phyloP scores from a whole-genome alignment of 1,284 basidiomycete species.

The Albatrellus sp. region DNA sequence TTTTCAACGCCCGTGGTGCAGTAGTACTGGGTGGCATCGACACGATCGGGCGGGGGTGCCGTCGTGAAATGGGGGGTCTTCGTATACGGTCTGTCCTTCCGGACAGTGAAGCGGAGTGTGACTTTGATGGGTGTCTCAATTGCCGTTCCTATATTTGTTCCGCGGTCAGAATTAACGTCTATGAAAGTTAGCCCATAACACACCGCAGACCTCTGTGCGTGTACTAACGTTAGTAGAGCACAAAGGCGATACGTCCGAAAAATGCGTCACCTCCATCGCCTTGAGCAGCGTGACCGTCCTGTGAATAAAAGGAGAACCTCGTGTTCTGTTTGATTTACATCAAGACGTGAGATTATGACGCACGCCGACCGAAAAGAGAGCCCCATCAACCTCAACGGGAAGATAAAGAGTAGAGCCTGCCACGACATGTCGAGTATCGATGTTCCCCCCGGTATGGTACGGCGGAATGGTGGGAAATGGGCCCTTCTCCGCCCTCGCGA shows the following conservation, averaged over 20 bases:
- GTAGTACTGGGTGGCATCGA: constrained; percentile 34
- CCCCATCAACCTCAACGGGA: constrained; percentile 48
- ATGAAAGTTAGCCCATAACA: too few species aligned
- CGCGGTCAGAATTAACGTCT: too few species aligned
- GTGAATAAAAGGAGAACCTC: too few species aligned
- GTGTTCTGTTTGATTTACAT: too few species aligned
- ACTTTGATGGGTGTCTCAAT: constrained; percentile 52
- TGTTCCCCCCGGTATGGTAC: constrained; percentile 46
- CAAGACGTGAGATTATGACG: constrained; percentile 12
- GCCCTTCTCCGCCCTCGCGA: constrained; percentile 38
- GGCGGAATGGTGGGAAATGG: constrained; percentile 51
- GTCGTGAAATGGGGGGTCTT: constrained; percentile 45
- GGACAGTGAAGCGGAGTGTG: constrained; percentile 39
- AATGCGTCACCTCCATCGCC: constrained; percentile 45
- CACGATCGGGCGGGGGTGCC: constrained; percentile 10
- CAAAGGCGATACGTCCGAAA: not conserved
- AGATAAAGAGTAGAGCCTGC: constrained; percentile 41
- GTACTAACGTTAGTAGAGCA: not conserved
- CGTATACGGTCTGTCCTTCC: constrained; percentile 42
- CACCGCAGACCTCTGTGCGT: constrained; percentile 41
- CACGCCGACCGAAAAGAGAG: constrained; percentile 47
- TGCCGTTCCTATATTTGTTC: constrained; percentile 36
- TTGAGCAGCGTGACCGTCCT: constrained; percentile 57
- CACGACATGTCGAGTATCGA: constrained; percentile 44
- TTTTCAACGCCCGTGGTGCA: constrained; percentile 44